Conservation (phyloP, 805 yeast species). For the Kurtzmaniella fragi region DNA sequence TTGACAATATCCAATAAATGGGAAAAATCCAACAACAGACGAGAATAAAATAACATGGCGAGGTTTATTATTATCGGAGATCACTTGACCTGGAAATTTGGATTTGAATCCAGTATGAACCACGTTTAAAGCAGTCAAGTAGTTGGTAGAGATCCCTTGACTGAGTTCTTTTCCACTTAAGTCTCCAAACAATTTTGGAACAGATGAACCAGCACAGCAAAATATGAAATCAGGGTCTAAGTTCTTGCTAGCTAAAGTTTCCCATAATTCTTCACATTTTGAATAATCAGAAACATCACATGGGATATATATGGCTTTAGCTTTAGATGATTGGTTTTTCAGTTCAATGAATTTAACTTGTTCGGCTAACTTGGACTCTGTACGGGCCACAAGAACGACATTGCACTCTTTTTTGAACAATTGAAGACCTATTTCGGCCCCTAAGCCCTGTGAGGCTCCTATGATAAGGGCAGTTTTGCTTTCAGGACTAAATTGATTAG, state of each 20-base stretch:
- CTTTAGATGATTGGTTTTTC: not conserved
- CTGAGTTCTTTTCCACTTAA: conserved; percentile 53
- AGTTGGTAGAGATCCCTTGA: conserved; percentile 62
- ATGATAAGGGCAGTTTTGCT: conserved; percentile 66
- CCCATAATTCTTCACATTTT: conserved; percentile 43
- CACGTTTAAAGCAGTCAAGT: conserved; percentile 65
- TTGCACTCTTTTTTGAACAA: conserved; percentile 52
- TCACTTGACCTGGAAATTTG: conserved; percentile 6
- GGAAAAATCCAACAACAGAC: conserved; percentile 76
- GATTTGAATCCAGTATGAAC: conserved; percentile 59
- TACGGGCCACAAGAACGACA: conserved; percentile 75
- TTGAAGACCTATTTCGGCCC: conserved; percentile 67
- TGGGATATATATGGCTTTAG: conserved; percentile 32
- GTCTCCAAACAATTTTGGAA: conserved; percentile 74
- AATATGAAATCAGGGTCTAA: conserved; percentile 66
- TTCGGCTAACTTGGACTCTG: conserved; percentile 49
- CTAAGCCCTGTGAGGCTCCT: conserved; percentile 95
- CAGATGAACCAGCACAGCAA: conserved; percentile 85
- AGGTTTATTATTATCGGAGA: conserved; percentile 32
- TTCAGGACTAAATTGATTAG: conserved; percentile 25
- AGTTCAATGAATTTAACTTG: conserved; percentile 36
- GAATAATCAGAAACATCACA: conserved; percentile 64
- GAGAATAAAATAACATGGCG: conserved; percentile 56
- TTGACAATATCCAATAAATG: conserved; percentile 86
- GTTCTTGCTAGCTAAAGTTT: conserved; percentile 14